Base-by-base conservation (phyloP, 1,139 yeast genomes). In the Wickerhamomyces sp. region DNA sequence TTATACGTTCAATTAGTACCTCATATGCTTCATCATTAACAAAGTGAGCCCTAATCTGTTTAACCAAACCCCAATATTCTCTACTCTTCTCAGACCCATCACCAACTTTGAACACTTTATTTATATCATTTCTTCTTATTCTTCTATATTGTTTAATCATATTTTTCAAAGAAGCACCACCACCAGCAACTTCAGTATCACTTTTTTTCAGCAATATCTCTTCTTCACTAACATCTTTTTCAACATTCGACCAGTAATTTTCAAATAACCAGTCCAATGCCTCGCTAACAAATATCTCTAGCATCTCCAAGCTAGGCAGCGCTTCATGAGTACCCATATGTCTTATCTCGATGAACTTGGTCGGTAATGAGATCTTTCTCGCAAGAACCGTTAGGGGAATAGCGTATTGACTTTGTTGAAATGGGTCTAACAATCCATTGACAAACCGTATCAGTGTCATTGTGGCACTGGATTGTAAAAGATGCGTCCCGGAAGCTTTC, bases 241-340 rank as follows among this genome's bases (percentile, higher is more conserved):
- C 37, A 3, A 45, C 51, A 25, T 64, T 67, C 31, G 58, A 52
- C 99, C 98, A 92, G 62, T 83, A 92, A 54, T 84, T 70, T 10
- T 68, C 74, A 60, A 71, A 72, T 3, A 92, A 63, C 97, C 98
- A 94, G 9, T 62, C 65, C 35, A 90, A 59, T 0, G 96, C 96
- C 41, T 74, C 67, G 6, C 58, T 55, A 6, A 79, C 64, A 6
- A 81, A 76, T 24, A 67, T 59, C 30, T 95, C 67, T 18, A 92
- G 68, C 62, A 85, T 70, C 34, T 73, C 78, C 31, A 88, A 53
- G 28, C 84, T 72, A 0, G 97, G 97, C 18, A 92, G 62, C 14
- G 67, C 71, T 51, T 92, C 97, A 59, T 94, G 99, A 0, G 98
- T 92, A 6, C 95, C 92, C 58, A 79, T 76, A 59, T 94, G 98